A percentile compares a stretch with the other conserved stretches of the same genome.
phyloP scores from a whole-genome alignment of 805 yeast species.

The Yarrowia sp. region DNA sequence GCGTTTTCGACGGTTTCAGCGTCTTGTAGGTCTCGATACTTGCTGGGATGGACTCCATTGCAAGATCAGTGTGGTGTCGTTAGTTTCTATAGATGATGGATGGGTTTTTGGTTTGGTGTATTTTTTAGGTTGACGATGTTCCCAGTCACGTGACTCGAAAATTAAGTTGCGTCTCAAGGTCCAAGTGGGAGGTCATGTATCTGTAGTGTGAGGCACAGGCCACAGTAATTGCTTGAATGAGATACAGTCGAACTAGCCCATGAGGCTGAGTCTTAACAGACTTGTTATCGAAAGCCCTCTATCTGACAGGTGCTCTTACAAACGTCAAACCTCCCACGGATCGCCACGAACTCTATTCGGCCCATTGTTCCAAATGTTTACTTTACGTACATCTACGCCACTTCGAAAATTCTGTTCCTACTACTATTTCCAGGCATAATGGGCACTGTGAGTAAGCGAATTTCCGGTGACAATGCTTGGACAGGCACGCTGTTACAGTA shows the following conservation, averaged over 20 bases:
- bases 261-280: too few relatives aligned
- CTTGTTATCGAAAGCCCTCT: too few relatives aligned
- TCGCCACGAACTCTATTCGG: constrained; percentile 11
- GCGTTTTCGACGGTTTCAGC: constrained; percentile 34
- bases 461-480: not conserved
- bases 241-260: too few relatives aligned
- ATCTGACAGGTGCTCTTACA: not conserved
- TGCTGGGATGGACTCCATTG: constrained; percentile 31
- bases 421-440: constrained; percentile 37
- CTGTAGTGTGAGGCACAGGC: too few relatives aligned
- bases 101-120: constrained; percentile 1
- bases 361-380: constrained; percentile 32
- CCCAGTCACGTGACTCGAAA: not conserved
- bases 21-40: constrained; percentile 33
- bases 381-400: constrained; percentile 34
- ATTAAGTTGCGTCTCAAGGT: constrained; percentile 4
- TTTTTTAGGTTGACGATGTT: constrained; percentile 30
- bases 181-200: too few relatives aligned
- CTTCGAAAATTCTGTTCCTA: constrained; percentile 31
- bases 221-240: too few relatives aligned
- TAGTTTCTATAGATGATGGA: not conserved
- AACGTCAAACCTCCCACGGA: not conserved
- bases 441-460: constrained; percentile 32
- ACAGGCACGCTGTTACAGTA: not conserved
- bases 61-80: too few relatives aligned